These are phyloP conservation scores for Alopecurus myosuroides DNA, from an alignment of 176 grass and related monocot species.

Conservation along the genomic window DNA sequence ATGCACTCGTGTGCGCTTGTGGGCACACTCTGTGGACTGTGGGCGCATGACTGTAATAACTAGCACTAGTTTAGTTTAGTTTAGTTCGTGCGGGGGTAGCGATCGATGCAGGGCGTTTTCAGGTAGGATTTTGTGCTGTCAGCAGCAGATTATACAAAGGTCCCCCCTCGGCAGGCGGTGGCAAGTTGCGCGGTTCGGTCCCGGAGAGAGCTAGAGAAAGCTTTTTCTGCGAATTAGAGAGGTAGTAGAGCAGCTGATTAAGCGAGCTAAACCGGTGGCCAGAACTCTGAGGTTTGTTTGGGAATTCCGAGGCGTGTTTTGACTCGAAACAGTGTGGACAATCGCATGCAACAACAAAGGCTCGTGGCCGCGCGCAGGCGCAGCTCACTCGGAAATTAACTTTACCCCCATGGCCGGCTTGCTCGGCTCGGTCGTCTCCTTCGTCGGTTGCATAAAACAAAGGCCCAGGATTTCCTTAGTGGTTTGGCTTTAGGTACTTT, in stretches of 20 bases:
- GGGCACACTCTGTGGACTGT: background rate
- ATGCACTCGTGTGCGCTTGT: slow-evolving; percentile 17
- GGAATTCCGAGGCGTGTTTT: slow-evolving; percentile 66
- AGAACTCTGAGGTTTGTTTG: slow-evolving; percentile 33
- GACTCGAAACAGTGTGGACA: slow-evolving; percentile 51
- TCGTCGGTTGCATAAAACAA: slow-evolving; percentile 32
- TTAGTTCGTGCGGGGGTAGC: background rate
- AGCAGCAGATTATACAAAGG: background rate
- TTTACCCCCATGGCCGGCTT: background rate
- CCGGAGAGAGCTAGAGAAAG: background rate
- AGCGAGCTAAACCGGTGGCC: background rate
- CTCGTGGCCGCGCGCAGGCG: background rate
- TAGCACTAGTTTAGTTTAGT: background rate
- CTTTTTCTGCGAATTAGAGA: no score
- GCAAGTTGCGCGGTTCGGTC: slow-evolving; percentile 17
- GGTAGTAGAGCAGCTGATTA: background rate
- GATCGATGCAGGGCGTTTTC: slow-evolving; percentile 37
- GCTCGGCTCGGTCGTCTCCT: background rate
- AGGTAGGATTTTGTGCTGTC: slow-evolving; percentile 30
- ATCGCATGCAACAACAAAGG: slow-evolving; percentile 49
- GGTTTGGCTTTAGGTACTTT: background rate
- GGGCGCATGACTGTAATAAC: background rate
- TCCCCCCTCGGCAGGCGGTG: background rate
- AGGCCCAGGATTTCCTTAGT: background rate
- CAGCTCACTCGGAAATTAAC: background rate